These are phyloP conservation scores for Mycena vulgaris DNA, from an alignment of 768 basidiomycete species.

Conservation along the genomic window DNA sequence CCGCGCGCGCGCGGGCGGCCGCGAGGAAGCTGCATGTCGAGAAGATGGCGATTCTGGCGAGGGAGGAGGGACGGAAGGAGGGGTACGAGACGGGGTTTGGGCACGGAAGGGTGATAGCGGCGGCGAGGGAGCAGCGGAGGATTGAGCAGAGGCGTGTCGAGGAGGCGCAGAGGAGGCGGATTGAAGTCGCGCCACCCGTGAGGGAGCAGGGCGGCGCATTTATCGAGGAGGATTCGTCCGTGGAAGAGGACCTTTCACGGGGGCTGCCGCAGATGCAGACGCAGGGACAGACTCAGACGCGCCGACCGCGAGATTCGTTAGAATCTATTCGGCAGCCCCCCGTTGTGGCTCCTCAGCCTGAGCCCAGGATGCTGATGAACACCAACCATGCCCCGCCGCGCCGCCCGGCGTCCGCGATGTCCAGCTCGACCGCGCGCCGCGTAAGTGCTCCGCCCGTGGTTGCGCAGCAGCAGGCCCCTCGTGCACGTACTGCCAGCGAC, in stretches of 20 bases:
- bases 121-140: conserved; percentile 14
- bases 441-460: conserved; percentile 14
- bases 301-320: not conserved
- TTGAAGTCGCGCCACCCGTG: not conserved
- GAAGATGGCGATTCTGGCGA: conserved; percentile 63
- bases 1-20: conserved; percentile 60
- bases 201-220: conserved; percentile 15
- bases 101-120: conserved; percentile 57
- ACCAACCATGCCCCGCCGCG: not conserved
- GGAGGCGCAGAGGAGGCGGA: conserved; percentile 9
- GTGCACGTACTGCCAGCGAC: not conserved
- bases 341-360: not conserved
- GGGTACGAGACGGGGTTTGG: conserved; percentile 65
- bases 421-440: conserved; percentile 9
- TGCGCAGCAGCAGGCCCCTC: not conserved
- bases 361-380: not conserved
- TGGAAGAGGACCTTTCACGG: conserved; percentile 3
- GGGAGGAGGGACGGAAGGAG: conserved; percentile 67
- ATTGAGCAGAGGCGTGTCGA: conserved; percentile 1
- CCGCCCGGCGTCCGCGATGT: conserved; percentile 5
- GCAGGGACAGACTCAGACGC: not conserved
- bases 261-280: not conserved
- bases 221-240: conserved; percentile 18
- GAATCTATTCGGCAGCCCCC: not conserved
- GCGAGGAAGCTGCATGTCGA: conserved; percentile 72